Conservation (phyloP, 352 stramenopile species). For the Phytophthora litchii region DNA sequence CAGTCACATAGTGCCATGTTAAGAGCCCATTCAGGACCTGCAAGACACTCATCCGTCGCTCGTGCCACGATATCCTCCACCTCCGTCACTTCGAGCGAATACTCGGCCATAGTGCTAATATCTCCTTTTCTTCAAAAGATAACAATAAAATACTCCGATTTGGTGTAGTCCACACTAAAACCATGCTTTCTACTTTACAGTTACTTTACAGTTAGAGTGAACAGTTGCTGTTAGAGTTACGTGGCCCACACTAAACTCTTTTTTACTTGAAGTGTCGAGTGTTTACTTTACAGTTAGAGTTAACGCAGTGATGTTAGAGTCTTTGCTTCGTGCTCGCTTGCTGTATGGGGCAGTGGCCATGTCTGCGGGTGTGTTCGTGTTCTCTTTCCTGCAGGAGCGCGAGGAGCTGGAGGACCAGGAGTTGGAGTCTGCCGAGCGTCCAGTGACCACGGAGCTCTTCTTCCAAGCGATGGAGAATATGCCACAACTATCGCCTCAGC, state of each 20-base stretch:
- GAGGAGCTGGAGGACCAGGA: constrained; percentile 75
- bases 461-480: constrained; percentile 68
- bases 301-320: constrained; percentile 39
- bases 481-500: constrained; percentile 50
- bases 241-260: constrained; percentile 1
- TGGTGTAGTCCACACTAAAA: too few relatives aligned
- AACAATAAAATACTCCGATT: too few relatives aligned
- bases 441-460: constrained; percentile 64
- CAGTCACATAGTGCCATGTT: constrained; percentile 80
- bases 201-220: too few relatives aligned
- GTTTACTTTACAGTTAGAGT: not conserved
- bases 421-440: constrained; percentile 52
- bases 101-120: constrained; percentile 44
- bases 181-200: too few relatives aligned
- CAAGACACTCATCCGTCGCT: constrained; percentile 59
- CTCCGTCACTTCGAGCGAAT: constrained; percentile 45
- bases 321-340: constrained; percentile 52
- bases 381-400: constrained; percentile 81
- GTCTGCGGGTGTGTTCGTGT: constrained; percentile 76
- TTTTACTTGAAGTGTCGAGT: not conserved
- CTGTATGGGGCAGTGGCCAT: constrained; percentile 83
- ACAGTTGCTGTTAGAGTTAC: too few relatives aligned
- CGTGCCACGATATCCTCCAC: constrained; percentile 56
- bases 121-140: too few relatives aligned
- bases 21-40: constrained; percentile 67